Evolutionary conservation across 495 filamentous ascomycete species (phyloP), one percentile per base, ranked within the genome.

Genomic region (Penicillium coffeae): DNA sequence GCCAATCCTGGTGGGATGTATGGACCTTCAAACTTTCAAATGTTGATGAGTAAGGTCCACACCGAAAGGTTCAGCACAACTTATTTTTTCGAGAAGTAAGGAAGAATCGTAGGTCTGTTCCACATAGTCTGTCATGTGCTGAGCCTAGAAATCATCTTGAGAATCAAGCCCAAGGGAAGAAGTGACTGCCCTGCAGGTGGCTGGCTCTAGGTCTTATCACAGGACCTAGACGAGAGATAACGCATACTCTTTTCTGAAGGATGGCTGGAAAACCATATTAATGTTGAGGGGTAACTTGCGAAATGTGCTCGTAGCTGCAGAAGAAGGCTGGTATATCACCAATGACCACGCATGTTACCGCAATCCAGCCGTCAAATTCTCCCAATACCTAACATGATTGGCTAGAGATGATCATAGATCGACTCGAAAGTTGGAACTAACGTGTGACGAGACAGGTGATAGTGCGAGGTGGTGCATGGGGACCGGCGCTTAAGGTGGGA

Each of bases 371-470:
- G 0, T 8, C 25, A 16, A 12, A 16, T 0, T 27, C 2, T 8
- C 12, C 0, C 18, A 50, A 21, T 8, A 21, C 12, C 4, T 15
- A 1, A 6, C 21, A 1, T 57, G 18, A 42, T 50, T 60, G 56
- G 54, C 14, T 37, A 14, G 21, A 54, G 22, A 36, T 42, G 16
- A 12, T 6, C 35, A 33, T 15, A 9, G 21, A 25, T 44, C 33
- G 25, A 35, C 37, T 40, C 25, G 30, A 45, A 59, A 42, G 35
- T 55, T 59, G 54, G 48, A 53, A 54, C 60, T 48, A 58, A 45
- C 27, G 48, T 48, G 63, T 66, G 63, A 66, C 52, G 54, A 30
- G 33, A 37, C n/a, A 47, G 39, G 55, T 57, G 53, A 57, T 60
- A 30, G 54, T 66, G 63, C 58, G 16, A 14, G 15, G 48, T 42